These are phyloP conservation scores for Alnus rubra DNA, from an alignment of 306 rosid genomes.

Conservation along the genomic window DNA sequence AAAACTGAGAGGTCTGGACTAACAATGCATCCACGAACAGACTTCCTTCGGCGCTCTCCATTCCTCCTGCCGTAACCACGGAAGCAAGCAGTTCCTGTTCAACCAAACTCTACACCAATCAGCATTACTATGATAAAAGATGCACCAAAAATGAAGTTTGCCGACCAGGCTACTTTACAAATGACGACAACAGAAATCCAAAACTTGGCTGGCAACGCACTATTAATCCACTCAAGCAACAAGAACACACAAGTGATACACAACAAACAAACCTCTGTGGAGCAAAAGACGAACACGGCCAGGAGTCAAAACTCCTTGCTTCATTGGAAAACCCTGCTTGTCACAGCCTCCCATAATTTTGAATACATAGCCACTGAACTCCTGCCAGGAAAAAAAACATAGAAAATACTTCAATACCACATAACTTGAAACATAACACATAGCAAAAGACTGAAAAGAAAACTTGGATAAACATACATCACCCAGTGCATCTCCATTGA, in stretches of 20 bases:
- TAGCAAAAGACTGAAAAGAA: no score
- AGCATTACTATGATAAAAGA: background rate
- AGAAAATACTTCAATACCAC: background rate
- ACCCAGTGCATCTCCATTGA: constrained; percentile 44
- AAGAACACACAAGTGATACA: background rate
- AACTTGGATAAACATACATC: constrained; percentile 11
- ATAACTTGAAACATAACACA: no score
- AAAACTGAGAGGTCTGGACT: constrained; percentile 52
- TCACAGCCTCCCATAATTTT: constrained; percentile 57
- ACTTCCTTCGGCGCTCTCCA: constrained; percentile 54
- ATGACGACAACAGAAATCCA: no score
- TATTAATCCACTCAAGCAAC: background rate
- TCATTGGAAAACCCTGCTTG: constrained; percentile 59
- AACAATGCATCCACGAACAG: constrained; percentile 54
- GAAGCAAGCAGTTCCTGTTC: constrained; percentile 47
- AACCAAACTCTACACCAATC: background rate
- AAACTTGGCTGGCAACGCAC: no score
- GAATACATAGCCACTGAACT: constrained; percentile 47
- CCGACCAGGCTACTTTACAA: no score
- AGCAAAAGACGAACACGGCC: constrained; percentile 54
- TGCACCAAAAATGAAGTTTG: background rate
- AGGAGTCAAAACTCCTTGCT: constrained; percentile 52
- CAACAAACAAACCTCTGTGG: constrained; percentile 32
- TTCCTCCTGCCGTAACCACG: constrained; percentile 48
- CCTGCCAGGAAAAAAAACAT: constrained; percentile 13